Percentiles rank a stretch among this genome's conserved stretches.
These are phyloP conservation scores for Amylocarpus encephaloides DNA, from an alignment of 2,329 filamentous ascomycete genomes.

Conservation along the genomic window DNA sequence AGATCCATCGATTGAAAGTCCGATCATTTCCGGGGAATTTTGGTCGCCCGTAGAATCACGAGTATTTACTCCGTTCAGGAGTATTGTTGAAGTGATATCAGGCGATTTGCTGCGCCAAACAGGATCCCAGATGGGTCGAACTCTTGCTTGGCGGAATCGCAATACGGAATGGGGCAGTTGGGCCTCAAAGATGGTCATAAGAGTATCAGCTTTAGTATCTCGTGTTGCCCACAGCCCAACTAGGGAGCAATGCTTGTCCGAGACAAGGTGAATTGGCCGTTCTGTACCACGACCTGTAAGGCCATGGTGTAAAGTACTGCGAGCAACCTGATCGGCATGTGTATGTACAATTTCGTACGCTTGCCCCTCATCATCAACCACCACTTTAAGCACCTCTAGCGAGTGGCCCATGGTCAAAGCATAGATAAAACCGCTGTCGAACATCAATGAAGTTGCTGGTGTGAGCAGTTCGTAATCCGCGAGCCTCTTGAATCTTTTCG, in stretches of 20 bases:
- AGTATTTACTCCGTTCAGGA: not conserved
- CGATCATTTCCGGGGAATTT: constrained; percentile 45
- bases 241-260: constrained; percentile 29
- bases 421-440: constrained; percentile 42
- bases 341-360: constrained; percentile 24
- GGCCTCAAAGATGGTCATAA: constrained; percentile 46
- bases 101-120: constrained; percentile 23
- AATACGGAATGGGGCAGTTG: constrained; percentile 50
- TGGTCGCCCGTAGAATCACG: not conserved
- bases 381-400: constrained; percentile 45
- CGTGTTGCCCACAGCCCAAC: constrained; percentile 28
- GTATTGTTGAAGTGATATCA: constrained; percentile 35
- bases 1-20: constrained; percentile 62
- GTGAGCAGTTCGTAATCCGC: constrained; percentile 47
- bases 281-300: constrained; percentile 8
- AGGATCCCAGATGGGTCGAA: constrained; percentile 34
- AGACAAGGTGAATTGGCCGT: constrained; percentile 26
- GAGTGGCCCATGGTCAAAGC: constrained; percentile 50
- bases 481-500: constrained; percentile 45
- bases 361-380: constrained; percentile 15
- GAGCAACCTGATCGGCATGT: constrained; percentile 29
- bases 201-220: constrained; percentile 25
- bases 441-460: constrained; percentile 42
- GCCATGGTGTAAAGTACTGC: constrained; percentile 26
- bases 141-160: constrained; percentile 46